Conservation (phyloP, 371 early-diverging fungal species). For the Coemansia sp. region DNA sequence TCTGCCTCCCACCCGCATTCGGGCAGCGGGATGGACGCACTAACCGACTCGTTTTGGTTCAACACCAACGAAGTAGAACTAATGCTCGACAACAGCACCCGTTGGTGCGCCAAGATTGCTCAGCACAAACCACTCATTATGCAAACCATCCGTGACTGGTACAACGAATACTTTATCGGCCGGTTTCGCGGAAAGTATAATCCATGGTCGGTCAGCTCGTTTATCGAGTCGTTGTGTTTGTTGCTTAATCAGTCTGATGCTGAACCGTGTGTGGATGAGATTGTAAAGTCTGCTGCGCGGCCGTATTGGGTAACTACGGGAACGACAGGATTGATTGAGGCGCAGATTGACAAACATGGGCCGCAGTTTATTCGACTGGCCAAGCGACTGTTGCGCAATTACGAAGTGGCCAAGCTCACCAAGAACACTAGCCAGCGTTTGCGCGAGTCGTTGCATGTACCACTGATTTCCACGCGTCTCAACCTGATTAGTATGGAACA, state of each 20-base stretch:
- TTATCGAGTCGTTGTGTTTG: conserved; percentile 19
- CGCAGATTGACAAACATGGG: conserved; percentile 28
- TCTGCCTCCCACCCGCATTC: conserved; percentile 19
- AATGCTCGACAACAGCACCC: conserved; percentile 26
- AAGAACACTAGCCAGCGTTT: not conserved
- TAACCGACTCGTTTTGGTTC: conserved; percentile 36
- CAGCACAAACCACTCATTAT: conserved; percentile 15
- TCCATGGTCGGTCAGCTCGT: conserved; percentile 41
- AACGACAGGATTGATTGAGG: conserved; percentile 20
- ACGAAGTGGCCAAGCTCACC: conserved; percentile 6
- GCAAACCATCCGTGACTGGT: conserved; percentile 24
- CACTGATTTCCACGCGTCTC: not conserved
- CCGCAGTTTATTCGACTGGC: conserved; percentile 17
- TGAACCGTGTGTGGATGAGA: not conserved
- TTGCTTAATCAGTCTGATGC: conserved; percentile 4
- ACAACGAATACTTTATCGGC: conserved; percentile 39
- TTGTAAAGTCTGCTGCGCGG: conserved; percentile 10
- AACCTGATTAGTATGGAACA: conserved; percentile 5
- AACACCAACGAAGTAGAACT: conserved; percentile 24
- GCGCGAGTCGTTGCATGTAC: not conserved
- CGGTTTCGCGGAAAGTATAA: conserved; percentile 41
- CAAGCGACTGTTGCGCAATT: conserved; percentile 14
- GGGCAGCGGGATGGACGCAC: conserved; percentile 21
- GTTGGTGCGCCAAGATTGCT: conserved; percentile 1
- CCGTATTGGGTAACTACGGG: conserved; percentile 32